These are phyloP conservation scores for Parasitella parasitica DNA, from an alignment of 371 early-diverging fungal genomes.

Conservation along the genomic window DNA sequence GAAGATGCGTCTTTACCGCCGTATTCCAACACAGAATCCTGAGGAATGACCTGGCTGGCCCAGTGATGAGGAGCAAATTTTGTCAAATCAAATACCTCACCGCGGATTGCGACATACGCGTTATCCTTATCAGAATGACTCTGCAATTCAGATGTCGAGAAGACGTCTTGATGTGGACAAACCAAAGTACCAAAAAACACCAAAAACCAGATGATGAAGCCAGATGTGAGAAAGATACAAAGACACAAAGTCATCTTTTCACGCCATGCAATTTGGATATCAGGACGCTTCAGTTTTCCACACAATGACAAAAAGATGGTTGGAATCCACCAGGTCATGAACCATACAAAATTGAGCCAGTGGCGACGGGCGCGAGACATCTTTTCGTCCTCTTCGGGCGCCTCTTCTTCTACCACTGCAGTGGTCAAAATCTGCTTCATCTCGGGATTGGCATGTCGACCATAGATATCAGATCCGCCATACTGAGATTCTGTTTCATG, in stretches of 20 bases:
- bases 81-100: conserved; percentile 71
- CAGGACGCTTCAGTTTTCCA: conserved; percentile 75
- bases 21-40: conserved; percentile 56
- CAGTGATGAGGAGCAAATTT: conserved; percentile 61
- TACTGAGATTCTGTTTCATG: conserved; percentile 28
- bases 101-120: conserved; percentile 67
- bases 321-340: conserved; percentile 89
- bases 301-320: conserved; percentile 59
- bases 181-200: conserved; percentile 81
- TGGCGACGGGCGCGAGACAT: conserved; percentile 53
- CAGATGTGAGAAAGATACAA: conserved; percentile 63
- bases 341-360: conserved; percentile 86
- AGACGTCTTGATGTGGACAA: conserved; percentile 82
- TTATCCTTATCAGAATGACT: conserved; percentile 31
- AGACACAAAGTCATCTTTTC: conserved; percentile 83
- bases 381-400: conserved; percentile 12
- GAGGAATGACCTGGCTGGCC: conserved; percentile 48
- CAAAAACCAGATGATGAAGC: conserved; percentile 56
- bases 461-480: conserved; percentile 14
- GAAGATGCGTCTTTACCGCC: conserved; percentile 68
- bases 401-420: conserved; percentile 19
- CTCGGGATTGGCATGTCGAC: neutral
- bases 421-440: conserved; percentile 31
- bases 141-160: conserved; percentile 51
- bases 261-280: conserved; percentile 87